A percentile compares a stretch with the other conserved stretches of the same genome.
Evolutionary conservation across 2,329 filamentous ascomycete genomes (phyloP).

Genomic region (Fusarium pseudoanthophilum): DNA sequence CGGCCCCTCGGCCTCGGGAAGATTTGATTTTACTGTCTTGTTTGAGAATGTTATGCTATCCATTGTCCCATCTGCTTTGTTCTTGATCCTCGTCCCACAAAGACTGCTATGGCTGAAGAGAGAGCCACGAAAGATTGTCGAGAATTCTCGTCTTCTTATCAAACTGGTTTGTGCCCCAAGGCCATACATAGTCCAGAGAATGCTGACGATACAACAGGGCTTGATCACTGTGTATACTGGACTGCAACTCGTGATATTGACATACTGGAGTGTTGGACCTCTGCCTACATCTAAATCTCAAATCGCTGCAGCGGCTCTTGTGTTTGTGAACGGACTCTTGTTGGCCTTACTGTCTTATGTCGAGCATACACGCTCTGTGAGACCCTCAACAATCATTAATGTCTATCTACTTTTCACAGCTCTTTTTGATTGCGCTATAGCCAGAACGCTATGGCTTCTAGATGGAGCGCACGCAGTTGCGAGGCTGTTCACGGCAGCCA

Average conservation of each 20-base stretch:
- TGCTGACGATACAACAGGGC: background rate
- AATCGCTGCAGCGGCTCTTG: slow-evolving; percentile 12
- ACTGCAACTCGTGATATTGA: background rate
- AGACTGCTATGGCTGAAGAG: slow-evolving; percentile 4
- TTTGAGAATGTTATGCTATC: slow-evolving; percentile 18
- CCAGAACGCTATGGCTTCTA: slow-evolving; percentile 8
- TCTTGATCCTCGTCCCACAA: slow-evolving; percentile 7
- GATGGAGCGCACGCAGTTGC: background rate
- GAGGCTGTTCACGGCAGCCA: slow-evolving; percentile 3
- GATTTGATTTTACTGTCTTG: slow-evolving; percentile 21
- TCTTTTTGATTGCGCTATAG: slow-evolving; percentile 8
- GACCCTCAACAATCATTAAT: slow-evolving; percentile 24
- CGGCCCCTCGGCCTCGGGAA: slow-evolving; percentile 4
- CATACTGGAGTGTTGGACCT: slow-evolving; percentile 10
- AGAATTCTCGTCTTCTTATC: slow-evolving; percentile 10
- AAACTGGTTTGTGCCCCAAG: background rate
- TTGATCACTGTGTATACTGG: slow-evolving; percentile 6
- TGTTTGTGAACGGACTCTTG: slow-evolving; percentile 16
- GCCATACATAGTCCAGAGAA: background rate
- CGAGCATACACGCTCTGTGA: slow-evolving; percentile 20
- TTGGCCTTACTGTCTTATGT: slow-evolving; percentile 10
- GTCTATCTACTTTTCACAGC: slow-evolving; percentile 17
- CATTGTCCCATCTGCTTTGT: slow-evolving; percentile 13
- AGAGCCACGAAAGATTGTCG: slow-evolving; percentile 1
- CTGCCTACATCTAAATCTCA: background rate